Conservation (phyloP, 2,329 filamentous ascomycete genomes). For the Aspergillus cejpii region DNA sequence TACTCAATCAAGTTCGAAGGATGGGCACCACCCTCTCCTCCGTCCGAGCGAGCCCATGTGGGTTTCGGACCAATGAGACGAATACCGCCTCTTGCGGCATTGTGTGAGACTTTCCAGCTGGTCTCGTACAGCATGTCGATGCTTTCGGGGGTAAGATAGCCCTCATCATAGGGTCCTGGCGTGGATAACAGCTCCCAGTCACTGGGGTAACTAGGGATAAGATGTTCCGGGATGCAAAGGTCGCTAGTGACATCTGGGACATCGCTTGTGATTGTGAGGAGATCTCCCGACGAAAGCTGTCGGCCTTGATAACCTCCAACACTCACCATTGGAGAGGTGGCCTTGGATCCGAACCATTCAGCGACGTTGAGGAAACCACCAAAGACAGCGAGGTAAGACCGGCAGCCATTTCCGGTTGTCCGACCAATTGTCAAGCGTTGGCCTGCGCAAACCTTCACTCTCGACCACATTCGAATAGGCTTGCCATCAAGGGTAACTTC, state of each 20-base stretch:
- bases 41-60: conserved; percentile 53
- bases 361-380: conserved; percentile 52
- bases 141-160: conserved; percentile 47
- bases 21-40: conserved; percentile 58
- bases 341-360: conserved; percentile 54
- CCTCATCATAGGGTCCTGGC: conserved; percentile 52
- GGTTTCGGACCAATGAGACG: conserved; percentile 54
- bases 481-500: conserved; percentile 47
- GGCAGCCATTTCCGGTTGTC: conserved; percentile 47
- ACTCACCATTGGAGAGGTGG: conserved; percentile 51
- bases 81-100: conserved; percentile 55
- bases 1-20: conserved; percentile 56
- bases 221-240: conserved; percentile 38
- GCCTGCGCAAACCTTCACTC: conserved; percentile 46
- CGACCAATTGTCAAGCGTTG: conserved; percentile 52
- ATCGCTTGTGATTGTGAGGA: conserved; percentile 43
- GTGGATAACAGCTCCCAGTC: conserved; percentile 51
- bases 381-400: conserved; percentile 53
- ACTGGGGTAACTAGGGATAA: conserved; percentile 46
- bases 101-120: conserved; percentile 56
- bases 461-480: conserved; percentile 50
- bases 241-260: conserved; percentile 29
- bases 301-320: conserved; percentile 57
- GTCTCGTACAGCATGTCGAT: conserved; percentile 53
- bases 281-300: conserved; percentile 49